Base-by-base conservation (phyloP, 2,329 filamentous ascomycete genomes). In the Calonectria pteridis region DNA sequence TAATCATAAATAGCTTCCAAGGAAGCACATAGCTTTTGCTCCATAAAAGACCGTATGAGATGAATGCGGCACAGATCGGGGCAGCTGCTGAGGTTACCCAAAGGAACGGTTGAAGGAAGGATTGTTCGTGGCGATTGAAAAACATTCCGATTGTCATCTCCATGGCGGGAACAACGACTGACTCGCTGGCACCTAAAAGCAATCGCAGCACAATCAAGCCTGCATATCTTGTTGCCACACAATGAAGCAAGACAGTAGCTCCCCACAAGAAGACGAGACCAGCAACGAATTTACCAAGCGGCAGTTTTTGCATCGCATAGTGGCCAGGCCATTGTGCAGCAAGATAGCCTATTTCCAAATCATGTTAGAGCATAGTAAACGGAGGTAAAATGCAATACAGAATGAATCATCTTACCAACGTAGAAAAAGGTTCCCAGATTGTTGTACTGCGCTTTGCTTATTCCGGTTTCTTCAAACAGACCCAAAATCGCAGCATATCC, bases 381-480 rank as follows among this genome's bases (percentile, higher is more conserved):
- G 6, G 16, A 20, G 16, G 14, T 20, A 3, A 18, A 6, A n/a
- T 43, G 2, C 2, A 43, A 40, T 5, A 18, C 37, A 20, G 6
- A 2, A 1, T 7, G 4, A 7, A 4, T 6, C 16, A 40, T 18
- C 79, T 23, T 76, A 85, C 85, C 85, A 50, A 85, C 83, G 46
- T 86, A 87, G 72, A 86, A 86, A 35, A 87, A 81, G 3, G 84
- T 86, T 72, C 83, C 84, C 2, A 86, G 73, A 53, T 86, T 86
- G 63, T 86, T 86, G 67, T 85, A 86, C 66, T 86, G 76, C 0
- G 81, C 77, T 20, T 84, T 80, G 5, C 69, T 76, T 29, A 86
- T 84, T 3, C 83, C 81, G 0, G 84, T 86, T 62, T 86, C 85
- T 43, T 86, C 83, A 23, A 86, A 86, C 0, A 87, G 71, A 0